A percentile compares a stretch with the other conserved stretches of the same genome.
phyloP scores from a whole-genome alignment of 1,284 basidiomycete genomes.

The Ustilago xerochloae region DNA sequence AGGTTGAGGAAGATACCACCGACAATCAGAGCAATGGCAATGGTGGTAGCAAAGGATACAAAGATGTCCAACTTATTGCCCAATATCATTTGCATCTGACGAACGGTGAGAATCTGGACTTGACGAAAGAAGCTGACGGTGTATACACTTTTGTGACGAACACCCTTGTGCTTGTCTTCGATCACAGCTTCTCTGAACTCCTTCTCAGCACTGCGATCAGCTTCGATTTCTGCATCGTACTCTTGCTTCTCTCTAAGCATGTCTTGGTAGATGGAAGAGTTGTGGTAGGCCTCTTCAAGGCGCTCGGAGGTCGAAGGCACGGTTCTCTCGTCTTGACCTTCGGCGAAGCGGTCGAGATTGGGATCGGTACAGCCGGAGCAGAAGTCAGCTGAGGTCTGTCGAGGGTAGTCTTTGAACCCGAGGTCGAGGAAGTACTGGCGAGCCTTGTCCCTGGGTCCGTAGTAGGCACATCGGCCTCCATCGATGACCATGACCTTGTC shows the following conservation, averaged over 20 bases:
- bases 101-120: constrained; percentile 74
- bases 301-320: constrained; percentile 48
- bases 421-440: constrained; percentile 77
- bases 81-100: constrained; percentile 81
- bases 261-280: constrained; percentile 37
- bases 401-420: constrained; percentile 75
- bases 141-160: constrained; percentile 36
- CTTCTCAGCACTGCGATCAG: constrained; percentile 27
- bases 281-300: constrained; percentile 41
- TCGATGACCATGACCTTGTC: constrained; percentile 74
- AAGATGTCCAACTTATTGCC: constrained; percentile 85
- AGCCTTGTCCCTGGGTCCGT: constrained; percentile 78
- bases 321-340: constrained; percentile 24
- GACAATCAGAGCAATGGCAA: constrained; percentile 78
- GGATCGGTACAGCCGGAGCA: constrained; percentile 74
- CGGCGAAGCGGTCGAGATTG: constrained; percentile 74
- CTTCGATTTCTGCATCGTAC: constrained; percentile 37
- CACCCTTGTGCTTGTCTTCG: constrained; percentile 45
- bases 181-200: constrained; percentile 43
- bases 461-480: constrained; percentile 83
- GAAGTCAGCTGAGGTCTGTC: constrained; percentile 76
- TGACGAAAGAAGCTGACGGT: constrained; percentile 42
- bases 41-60: constrained; percentile 67
- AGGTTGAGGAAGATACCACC: constrained; percentile 81
- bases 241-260: constrained; percentile 66